Conservation (phyloP, 441 rosid genomes). For the Lepidium campestre region DNA sequence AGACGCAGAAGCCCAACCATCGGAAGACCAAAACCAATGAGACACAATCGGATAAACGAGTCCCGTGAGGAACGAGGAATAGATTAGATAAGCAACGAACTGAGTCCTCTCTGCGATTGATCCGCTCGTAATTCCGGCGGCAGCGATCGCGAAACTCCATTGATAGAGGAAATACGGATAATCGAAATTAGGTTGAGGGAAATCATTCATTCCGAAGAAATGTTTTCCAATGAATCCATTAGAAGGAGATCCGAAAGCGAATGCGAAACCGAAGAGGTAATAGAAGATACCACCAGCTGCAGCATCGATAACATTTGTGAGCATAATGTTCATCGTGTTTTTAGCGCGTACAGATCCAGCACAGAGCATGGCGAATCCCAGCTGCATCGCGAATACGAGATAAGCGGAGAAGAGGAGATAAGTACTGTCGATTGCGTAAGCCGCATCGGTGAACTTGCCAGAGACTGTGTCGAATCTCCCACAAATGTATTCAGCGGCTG, state of each 20-base stretch:
- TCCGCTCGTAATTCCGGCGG: conserved; percentile 39
- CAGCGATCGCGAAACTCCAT: conserved; percentile 52
- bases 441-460: conserved; percentile 25
- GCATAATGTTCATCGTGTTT: conserved; percentile 34
- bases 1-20: conserved; percentile 30
- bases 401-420: conserved; percentile 33
- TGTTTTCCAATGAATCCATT: conserved; percentile 30
- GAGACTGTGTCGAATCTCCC: conserved; percentile 16
- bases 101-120: conserved; percentile 33
- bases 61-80: conserved; percentile 41
- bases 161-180: conserved; percentile 36
- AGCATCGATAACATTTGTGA: conserved; percentile 31
- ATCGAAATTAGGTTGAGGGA: conserved; percentile 20
- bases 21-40: conserved; percentile 30
- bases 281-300: conserved; percentile 31
- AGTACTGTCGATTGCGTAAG: conserved; percentile 28
- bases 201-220: conserved; percentile 22
- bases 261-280: conserved; percentile 29
- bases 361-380: conserved; percentile 33
- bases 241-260: conserved; percentile 27
- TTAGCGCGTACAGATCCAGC: conserved; percentile 33
- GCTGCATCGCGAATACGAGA: conserved; percentile 33
- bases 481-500: conserved; percentile 28
- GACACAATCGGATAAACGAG: conserved; percentile 38
- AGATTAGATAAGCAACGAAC: conserved; percentile 36